Percentiles rank a stretch among this genome's conserved stretches.
Evolutionary conservation across 108 stramenopile species (phyloP).

Genomic region (Asterionellopsis glacialis): DNA sequence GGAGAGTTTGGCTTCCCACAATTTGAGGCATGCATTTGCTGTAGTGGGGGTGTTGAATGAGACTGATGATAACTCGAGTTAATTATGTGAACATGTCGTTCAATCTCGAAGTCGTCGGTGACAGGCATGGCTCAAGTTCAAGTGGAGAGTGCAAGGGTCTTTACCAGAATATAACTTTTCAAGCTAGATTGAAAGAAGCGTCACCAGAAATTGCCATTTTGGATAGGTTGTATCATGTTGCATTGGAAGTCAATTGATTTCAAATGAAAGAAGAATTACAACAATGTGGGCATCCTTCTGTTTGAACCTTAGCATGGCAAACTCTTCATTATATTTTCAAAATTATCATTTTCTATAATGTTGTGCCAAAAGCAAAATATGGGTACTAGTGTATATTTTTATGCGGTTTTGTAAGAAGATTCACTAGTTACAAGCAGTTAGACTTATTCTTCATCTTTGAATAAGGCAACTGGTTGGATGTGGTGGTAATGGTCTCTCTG

Average conservation of each 20-base stretch:
- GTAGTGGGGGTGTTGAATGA: slow-evolving; percentile 44
- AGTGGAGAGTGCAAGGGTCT: slow-evolving; percentile 2
- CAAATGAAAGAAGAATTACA: slow-evolving; percentile 33
- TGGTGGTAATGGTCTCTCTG: no score
- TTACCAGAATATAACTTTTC: slow-evolving; percentile 9
- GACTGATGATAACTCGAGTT: slow-evolving; percentile 23
- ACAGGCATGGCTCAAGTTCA: slow-evolving; percentile 8
- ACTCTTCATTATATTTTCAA: no score
- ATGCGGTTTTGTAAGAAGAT: no score
- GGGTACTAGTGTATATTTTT: no score
- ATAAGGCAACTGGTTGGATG: no score
- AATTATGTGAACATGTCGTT: slow-evolving; percentile 13
- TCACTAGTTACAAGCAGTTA: no score
- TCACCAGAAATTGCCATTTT: slow-evolving; percentile 10
- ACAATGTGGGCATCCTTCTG: no score
- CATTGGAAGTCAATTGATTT: slow-evolving; percentile 29
- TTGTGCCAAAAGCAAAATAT: no score
- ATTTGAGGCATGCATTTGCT: slow-evolving; percentile 35
- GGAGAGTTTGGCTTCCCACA: slow-evolving; percentile 19
- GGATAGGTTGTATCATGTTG: slow-evolving; percentile 26
- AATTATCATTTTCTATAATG: no score
- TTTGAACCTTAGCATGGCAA: no score
- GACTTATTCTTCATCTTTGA: no score
- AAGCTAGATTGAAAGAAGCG: neutral
- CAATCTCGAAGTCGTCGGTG: slow-evolving; percentile 12